Conservation (phyloP, 768 basidiomycete species). For the Hydnum rufescens region DNA sequence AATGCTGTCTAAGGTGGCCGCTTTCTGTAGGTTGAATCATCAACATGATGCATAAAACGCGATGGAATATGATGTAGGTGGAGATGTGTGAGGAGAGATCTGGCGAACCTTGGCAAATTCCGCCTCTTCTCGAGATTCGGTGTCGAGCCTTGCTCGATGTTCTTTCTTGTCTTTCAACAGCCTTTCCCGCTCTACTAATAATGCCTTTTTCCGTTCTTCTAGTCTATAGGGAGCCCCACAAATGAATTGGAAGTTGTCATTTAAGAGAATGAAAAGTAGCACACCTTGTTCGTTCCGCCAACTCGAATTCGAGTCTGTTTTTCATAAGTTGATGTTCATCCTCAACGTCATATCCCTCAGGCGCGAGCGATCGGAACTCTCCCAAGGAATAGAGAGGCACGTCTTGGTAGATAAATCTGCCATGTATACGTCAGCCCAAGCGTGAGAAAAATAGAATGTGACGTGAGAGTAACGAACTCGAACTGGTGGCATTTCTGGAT, state of each 20-base stretch:
- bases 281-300: conserved; percentile 73
- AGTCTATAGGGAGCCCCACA: conserved; percentile 26
- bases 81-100: no score
- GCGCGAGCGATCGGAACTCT: conserved; percentile 51
- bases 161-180: conserved; percentile 60
- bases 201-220: conserved; percentile 48
- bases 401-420: conserved; percentile 76
- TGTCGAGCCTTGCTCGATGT: conserved; percentile 50
- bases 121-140: conserved; percentile 14
- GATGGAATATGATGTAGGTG: no score
- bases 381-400: conserved; percentile 51
- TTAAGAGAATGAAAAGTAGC: conserved; percentile 9
- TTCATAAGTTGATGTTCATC: conserved; percentile 72
- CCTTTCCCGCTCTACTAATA: conserved; percentile 51
- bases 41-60: neutral
- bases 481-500: conserved; percentile 87
- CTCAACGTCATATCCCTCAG: conserved; percentile 42
- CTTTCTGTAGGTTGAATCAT: conserved; percentile 1
- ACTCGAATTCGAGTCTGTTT: conserved; percentile 70
- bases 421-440: conserved; percentile 1
- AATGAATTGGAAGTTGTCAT: neutral
- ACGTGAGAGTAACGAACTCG: conserved; percentile 34
- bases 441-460: neutral
- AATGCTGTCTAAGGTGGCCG: neutral
- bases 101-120: neutral